Evolutionary conservation across 2,329 filamentous ascomycete genomes (phyloP).

Genomic region (Xylariaceae sp.): DNA sequence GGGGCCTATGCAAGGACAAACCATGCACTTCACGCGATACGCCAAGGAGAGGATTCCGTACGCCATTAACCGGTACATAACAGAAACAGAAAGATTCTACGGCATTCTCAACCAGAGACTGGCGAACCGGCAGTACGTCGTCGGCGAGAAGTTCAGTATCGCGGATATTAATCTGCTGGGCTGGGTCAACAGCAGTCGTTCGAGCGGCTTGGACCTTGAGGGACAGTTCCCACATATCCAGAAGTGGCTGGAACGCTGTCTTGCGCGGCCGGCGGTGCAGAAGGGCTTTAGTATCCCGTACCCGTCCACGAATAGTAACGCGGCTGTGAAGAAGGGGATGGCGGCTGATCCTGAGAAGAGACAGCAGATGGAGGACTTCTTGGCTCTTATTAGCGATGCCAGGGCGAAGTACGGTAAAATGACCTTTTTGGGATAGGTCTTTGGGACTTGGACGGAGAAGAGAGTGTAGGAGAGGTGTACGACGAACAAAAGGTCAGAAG

Average conservation of each 20-base stretch:
- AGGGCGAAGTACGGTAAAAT: conserved; percentile 46
- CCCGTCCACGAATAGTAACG: conserved; percentile 37
- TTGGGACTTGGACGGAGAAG: not conserved
- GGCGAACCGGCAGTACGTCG: conserved; percentile 44
- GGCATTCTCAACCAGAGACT: conserved; percentile 65
- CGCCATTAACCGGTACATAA: conserved; percentile 66
- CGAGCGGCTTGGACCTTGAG: conserved; percentile 56
- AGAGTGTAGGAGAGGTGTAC: not conserved
- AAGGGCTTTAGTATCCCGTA: conserved; percentile 59
- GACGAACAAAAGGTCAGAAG: no score
- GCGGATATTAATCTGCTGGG: conserved; percentile 69
- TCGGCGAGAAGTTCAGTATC: conserved; percentile 58
- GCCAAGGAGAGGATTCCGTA: conserved; percentile 66
- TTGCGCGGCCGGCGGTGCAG: conserved; percentile 53
- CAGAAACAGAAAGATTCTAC: conserved; percentile 70
- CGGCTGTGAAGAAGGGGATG: conserved; percentile 35
- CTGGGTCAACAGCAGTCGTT: conserved; percentile 57
- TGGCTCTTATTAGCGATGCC: conserved; percentile 34
- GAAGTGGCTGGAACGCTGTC: conserved; percentile 61
- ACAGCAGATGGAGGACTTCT: conserved; percentile 37
- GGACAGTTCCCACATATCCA: conserved; percentile 58
- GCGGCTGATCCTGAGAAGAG: conserved; percentile 44
- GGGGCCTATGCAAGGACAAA: conserved; percentile 68
- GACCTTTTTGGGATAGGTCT: conserved; percentile 35
- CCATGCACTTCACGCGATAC: conserved; percentile 66